A percentile compares a stretch with the other conserved stretches of the same genome.
Evolutionary conservation across 2,329 filamentous ascomycete species (phyloP).

Genomic region (Ophiostoma quercus): DNA sequence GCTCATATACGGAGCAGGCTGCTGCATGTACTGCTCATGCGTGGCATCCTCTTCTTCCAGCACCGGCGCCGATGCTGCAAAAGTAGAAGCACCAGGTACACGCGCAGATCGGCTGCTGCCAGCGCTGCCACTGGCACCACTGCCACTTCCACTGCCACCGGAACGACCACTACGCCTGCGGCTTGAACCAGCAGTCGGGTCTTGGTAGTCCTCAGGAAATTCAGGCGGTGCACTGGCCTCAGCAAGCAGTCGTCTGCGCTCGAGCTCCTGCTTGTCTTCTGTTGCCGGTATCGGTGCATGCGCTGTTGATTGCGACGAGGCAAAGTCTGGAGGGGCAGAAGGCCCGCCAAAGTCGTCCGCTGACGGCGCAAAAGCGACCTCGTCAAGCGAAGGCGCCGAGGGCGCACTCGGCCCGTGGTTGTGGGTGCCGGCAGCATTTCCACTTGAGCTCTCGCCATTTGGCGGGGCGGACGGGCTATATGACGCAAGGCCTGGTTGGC

Average conservation of each 20-base stretch:
- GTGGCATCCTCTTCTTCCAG: constrained; percentile 48
- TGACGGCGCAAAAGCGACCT: constrained; percentile 31
- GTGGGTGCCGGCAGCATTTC: constrained; percentile 28
- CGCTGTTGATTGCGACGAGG: neutral
- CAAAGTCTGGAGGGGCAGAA: constrained; percentile 1
- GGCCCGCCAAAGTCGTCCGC: neutral
- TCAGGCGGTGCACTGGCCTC: constrained; percentile 60
- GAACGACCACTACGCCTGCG: neutral
- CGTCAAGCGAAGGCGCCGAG: constrained; percentile 45
- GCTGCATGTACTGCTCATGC: constrained; percentile 4
- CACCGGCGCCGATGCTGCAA: constrained; percentile 51
- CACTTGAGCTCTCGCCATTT: neutral
- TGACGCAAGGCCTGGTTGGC: constrained; percentile 31
- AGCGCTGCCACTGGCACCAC: neutral
- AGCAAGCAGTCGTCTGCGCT: constrained; percentile 57
- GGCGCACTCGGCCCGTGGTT: constrained; percentile 41
- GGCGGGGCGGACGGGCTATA: neutral
- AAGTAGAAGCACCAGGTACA: neutral
- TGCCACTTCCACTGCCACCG: constrained; percentile 10
- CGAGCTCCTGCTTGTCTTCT: constrained; percentile 77
- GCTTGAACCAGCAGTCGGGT: constrained; percentile 29
- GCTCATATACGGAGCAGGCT: neutral
- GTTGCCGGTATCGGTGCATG: constrained; percentile 36
- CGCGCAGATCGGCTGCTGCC: neutral
- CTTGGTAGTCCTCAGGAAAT: constrained; percentile 50